Evolutionary conservation across 768 basidiomycete genomes (phyloP).

Genomic region (Lactarius pseudohatsudake): DNA sequence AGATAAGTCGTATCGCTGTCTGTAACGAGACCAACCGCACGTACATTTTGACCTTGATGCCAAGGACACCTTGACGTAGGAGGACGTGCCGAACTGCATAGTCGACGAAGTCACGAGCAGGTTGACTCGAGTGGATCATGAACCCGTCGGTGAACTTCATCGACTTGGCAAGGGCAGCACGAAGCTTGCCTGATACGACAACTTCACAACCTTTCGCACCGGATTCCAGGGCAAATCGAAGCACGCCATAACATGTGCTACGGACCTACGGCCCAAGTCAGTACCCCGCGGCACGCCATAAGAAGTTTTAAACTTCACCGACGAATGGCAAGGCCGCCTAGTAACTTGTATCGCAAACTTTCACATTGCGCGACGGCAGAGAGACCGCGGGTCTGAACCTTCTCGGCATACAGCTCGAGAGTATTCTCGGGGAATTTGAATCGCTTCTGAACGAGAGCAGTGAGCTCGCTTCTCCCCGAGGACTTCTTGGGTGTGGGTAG

Average conservation of each 20-base stretch:
- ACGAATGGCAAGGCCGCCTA: conserved; percentile 98
- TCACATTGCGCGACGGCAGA: conserved; percentile 99
- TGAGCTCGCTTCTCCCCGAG: conserved; percentile 99
- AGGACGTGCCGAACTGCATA: conserved; percentile 97
- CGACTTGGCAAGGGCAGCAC: conserved; percentile 98
- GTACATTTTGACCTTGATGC: conserved; percentile 99
- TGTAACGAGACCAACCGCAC: conserved; percentile 30
- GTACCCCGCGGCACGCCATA: not conserved
- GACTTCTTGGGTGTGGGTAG: conserved; percentile 98
- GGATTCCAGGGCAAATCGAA: conserved; percentile 99
- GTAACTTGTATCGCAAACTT: conserved; percentile 96
- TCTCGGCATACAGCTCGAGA: conserved; percentile 98
- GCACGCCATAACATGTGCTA: conserved; percentile 98
- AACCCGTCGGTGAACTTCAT: conserved; percentile 99
- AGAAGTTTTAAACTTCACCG: conserved; percentile 55
- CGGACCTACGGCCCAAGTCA: not conserved
- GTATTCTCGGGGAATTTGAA: conserved; percentile 99
- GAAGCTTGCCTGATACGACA: conserved; percentile 98
- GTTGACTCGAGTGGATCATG: conserved; percentile 99
- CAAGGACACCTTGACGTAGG: conserved; percentile 96
- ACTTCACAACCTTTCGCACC: conserved; percentile 99
- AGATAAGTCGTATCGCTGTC: conserved; percentile 17
- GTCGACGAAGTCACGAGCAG: conserved; percentile 94
- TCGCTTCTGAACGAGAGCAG: conserved; percentile 96
- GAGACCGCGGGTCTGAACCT: conserved; percentile 96